Percentiles rank a stretch among this genome's conserved stretches.
Evolutionary conservation across 257 asterid genomes (phyloP).

Genomic region (Primulina tabacum): DNA sequence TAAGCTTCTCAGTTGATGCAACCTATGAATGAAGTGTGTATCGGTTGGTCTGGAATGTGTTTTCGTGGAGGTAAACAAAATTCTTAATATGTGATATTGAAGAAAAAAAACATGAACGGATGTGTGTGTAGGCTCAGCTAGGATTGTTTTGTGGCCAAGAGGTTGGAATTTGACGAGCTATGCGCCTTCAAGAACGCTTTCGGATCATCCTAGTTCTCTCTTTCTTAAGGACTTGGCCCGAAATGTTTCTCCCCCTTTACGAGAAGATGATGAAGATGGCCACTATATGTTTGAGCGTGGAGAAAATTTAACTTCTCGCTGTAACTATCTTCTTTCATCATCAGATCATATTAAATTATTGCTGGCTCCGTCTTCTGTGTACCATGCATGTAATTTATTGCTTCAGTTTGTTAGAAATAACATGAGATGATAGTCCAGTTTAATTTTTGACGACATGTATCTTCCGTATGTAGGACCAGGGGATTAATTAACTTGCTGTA

Average conservation of each 20-base stretch:
- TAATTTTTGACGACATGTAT: neutral
- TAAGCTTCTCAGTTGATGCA: neutral
- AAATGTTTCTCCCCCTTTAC: slow-evolving; percentile 82
- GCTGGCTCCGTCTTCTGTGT: neutral
- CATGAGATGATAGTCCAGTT: neutral
- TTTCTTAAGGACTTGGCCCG: slow-evolving; percentile 66
- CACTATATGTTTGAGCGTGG: slow-evolving; percentile 96
- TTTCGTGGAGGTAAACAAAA: slow-evolving; percentile 39
- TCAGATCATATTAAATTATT: slow-evolving; percentile 24
- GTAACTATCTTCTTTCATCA: slow-evolving; percentile 68
- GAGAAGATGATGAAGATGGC: slow-evolving; percentile 97
- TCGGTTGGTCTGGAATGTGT: slow-evolving; percentile 26
- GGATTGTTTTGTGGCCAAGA: slow-evolving; percentile 87
- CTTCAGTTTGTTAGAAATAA: neutral
- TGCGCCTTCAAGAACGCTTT: slow-evolving; percentile 57
- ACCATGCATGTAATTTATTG: neutral
- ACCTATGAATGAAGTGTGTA: slow-evolving; percentile 16
- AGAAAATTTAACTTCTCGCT: slow-evolving; percentile 92
- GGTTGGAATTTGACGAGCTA: slow-evolving; percentile 73
- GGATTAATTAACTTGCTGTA: neutral
- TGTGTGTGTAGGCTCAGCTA: slow-evolving; percentile 99
- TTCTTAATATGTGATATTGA: slow-evolving; percentile 36
- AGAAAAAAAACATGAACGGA: slow-evolving; percentile 54
- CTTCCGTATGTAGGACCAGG: neutral
- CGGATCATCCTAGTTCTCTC: slow-evolving; percentile 53